Conservation (phyloP, 1,284 basidiomycete genomes). For the Boletus smithii region DNA sequence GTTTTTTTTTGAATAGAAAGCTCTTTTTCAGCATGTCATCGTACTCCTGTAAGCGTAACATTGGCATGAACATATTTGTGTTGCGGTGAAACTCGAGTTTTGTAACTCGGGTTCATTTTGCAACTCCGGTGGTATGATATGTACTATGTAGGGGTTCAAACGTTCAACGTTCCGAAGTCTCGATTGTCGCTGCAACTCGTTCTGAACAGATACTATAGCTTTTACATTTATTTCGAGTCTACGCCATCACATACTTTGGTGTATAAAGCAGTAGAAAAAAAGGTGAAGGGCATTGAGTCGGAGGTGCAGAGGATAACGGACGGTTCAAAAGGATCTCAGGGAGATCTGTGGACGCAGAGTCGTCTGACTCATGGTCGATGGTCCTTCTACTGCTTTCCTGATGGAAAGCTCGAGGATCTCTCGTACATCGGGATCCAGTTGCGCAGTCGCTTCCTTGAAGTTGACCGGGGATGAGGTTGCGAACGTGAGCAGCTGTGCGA, state of each 20-base stretch:
- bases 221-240: background rate
- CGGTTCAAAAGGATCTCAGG: constrained; percentile 60
- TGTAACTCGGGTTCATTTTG: no score
- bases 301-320: background rate
- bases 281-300: background rate
- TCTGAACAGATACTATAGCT: background rate
- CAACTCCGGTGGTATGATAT: no score
- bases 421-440: constrained; percentile 58
- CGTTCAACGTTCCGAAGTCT: no score
- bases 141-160: no score
- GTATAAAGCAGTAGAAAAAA: constrained; percentile 8
- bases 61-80: no score
- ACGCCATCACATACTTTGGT: background rate
- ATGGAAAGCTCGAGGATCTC: constrained; percentile 77
- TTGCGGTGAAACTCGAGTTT: no score
- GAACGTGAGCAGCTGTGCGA: constrained; percentile 74
- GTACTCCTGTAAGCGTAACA: no score
- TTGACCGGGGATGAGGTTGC: constrained; percentile 72
- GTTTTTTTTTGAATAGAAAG: no score
- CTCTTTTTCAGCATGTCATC: no score
- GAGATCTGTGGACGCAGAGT: constrained; percentile 74
- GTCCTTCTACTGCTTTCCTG: constrained; percentile 65
- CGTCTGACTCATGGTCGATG: constrained; percentile 34
- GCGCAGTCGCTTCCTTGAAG: constrained; percentile 84
- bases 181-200: background rate